Evolutionary conservation across 2,329 filamentous ascomycete species (phyloP).

Genomic region (Pyrenophora graminea): DNA sequence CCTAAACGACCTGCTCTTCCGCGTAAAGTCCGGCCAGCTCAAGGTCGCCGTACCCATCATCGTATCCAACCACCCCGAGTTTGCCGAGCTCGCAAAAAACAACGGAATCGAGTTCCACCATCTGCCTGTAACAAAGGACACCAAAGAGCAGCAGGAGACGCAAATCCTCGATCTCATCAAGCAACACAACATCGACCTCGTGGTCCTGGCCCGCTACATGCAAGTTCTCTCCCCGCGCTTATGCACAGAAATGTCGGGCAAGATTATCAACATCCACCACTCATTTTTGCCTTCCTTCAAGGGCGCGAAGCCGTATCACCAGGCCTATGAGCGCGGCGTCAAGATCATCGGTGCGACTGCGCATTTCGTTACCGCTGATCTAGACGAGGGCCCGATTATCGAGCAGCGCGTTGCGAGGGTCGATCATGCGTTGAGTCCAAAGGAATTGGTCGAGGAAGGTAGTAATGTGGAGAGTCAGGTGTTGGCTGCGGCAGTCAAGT

Average conservation of each 20-base stretch:
- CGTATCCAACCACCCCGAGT: constrained; percentile 82
- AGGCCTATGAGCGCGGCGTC: constrained; percentile 82
- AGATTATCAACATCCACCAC: constrained; percentile 93
- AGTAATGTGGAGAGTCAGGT: constrained; percentile 85
- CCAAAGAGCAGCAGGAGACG: constrained; percentile 73
- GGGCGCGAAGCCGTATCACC: constrained; percentile 85
- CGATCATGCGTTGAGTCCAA: constrained; percentile 75
- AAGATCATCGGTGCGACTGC: constrained; percentile 88
- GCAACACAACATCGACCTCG: constrained; percentile 72
- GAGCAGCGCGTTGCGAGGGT: constrained; percentile 80
- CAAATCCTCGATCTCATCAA: constrained; percentile 72
- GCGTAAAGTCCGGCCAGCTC: constrained; percentile 73
- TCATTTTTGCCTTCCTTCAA: constrained; percentile 86
- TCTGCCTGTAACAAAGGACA: constrained; percentile 77
- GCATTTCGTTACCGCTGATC: constrained; percentile 82
- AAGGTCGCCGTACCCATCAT: constrained; percentile 76
- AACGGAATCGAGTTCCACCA: constrained; percentile 82
- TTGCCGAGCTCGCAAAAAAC: constrained; percentile 67
- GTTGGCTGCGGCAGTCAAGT: constrained; percentile 79
- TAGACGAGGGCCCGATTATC: constrained; percentile 87
- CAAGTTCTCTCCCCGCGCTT: constrained; percentile 77
- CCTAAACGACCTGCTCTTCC: constrained; percentile 81
- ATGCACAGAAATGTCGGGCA: constrained; percentile 78
- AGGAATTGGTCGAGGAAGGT: constrained; percentile 77
- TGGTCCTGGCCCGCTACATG: constrained; percentile 86